Percentiles rank a stretch among this genome's conserved stretches.
These are phyloP conservation scores for Penicillium steckii DNA, from an alignment of 495 filamentous ascomycete genomes.

Conservation along the genomic window DNA sequence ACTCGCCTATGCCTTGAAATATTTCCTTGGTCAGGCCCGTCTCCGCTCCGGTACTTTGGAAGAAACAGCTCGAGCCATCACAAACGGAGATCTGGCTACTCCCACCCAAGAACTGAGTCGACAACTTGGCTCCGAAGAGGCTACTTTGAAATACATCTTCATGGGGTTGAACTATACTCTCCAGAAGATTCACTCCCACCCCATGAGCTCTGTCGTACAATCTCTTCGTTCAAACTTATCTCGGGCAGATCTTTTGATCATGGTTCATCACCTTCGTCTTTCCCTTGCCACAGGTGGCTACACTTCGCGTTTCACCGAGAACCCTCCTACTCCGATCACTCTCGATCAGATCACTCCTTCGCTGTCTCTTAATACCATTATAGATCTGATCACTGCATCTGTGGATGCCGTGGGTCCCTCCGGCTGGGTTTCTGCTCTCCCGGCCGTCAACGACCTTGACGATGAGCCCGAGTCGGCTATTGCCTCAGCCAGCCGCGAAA, in stretches of 20 bases:
- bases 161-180: slow-evolving; percentile 48
- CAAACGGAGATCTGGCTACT: slow-evolving; percentile 27
- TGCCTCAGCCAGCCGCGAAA: slow-evolving; percentile 53
- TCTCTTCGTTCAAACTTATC: slow-evolving; percentile 65
- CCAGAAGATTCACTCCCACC: slow-evolving; percentile 63
- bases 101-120: slow-evolving; percentile 24
- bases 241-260: slow-evolving; percentile 64
- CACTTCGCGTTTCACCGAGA: slow-evolving; percentile 44
- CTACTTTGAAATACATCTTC: slow-evolving; percentile 36
- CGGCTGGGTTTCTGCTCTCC: slow-evolving; percentile 69
- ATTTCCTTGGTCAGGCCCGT: slow-evolving; percentile 39
- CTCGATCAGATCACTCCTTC: slow-evolving; percentile 49
- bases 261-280: slow-evolving; percentile 72
- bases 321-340: slow-evolving; percentile 44
- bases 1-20: slow-evolving; percentile 38
- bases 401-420: slow-evolving; percentile 82
- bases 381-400: slow-evolving; percentile 68
- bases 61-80: slow-evolving; percentile 29
- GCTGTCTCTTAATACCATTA: slow-evolving; percentile 53
- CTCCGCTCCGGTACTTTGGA: slow-evolving; percentile 32
- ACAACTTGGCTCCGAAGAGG: slow-evolving; percentile 23
- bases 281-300: slow-evolving; percentile 54
- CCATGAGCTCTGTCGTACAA: slow-evolving; percentile 52
- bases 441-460: slow-evolving; percentile 18
- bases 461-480: slow-evolving; percentile 46